phyloP scores from a whole-genome alignment of 139 green algal species.

The Chlorella sp. region DNA sequence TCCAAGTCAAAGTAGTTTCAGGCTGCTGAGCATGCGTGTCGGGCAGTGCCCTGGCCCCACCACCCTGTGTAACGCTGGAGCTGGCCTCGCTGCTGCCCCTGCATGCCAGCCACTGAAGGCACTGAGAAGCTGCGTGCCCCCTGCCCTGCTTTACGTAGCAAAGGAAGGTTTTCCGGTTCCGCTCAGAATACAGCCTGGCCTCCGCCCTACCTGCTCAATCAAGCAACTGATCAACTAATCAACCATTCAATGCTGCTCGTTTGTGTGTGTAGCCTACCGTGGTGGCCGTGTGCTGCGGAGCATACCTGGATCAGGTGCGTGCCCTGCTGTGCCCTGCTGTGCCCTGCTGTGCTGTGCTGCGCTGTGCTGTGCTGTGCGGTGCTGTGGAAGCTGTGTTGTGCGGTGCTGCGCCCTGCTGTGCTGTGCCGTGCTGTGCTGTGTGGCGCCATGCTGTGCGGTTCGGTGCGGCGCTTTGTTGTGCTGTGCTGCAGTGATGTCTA shows the following conservation, averaged over 20 bases:
- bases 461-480: too few relatives aligned
- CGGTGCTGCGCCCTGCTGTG: background rate
- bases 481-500: too few relatives aligned
- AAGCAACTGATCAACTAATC: too few relatives aligned
- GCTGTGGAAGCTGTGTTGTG: background rate
- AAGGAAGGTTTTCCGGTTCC: too few relatives aligned
- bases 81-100: background rate
- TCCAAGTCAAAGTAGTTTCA: too few relatives aligned
- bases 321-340: background rate
- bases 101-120: too few relatives aligned
- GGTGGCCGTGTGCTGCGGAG: conserved; percentile 38
- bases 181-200: background rate
- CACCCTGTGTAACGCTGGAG: background rate
- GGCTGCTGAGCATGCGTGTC: background rate
- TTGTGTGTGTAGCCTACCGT: conserved; percentile 30
- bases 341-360: background rate
- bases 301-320: conserved; percentile 22
- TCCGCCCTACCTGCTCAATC: background rate
- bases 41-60: background rate
- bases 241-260: too few relatives aligned
- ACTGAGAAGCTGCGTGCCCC: too few relatives aligned
- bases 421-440: background rate
- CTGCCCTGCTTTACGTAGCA: too few relatives aligned
- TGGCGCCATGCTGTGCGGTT: too few relatives aligned
- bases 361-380: background rate